Base-by-base conservation (phyloP, 257 asterid species). In the Plantago major region DNA sequence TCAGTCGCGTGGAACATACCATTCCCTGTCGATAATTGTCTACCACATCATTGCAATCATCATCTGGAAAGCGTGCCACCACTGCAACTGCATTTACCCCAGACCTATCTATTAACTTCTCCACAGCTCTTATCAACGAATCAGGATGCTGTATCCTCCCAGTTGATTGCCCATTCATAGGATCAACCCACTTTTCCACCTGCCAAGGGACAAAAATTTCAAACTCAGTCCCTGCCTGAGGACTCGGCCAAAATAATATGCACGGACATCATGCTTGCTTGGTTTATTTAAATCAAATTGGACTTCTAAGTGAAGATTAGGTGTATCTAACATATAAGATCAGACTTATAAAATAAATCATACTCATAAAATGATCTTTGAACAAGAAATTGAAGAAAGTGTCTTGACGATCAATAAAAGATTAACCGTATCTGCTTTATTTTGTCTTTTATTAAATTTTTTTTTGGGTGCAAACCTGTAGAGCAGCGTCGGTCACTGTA, bases 1-100 rank as follows among this genome's bases (percentile, higher is more conserved):
- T 33, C 45, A 15, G 43, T 18, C 11, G 50, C 51, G 53, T 17
- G 46, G 45, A 5, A 43, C 78, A 40, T 71, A 90, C 96, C 85
- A 70, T 74, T 44, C 98, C 98, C 62, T 74, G 86, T 42, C 95
- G 84, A 63, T 90, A 90, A 40, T 73, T 73, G 69, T 82, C 95
- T 65, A 76, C 47, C 40, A 76, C 81, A 51, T 84, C 85, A 46
- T 72, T 83, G 65, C 53, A 67, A 51, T 82, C 95, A 61, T 90
- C 95, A 71, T 90, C 98, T 13, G 98, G 98, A 62, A 90, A 90
- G 45, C 98, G 91, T 50, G 94, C 91, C 57, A 88, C 95, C 50
- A 90, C 95, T 42, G 95, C 96, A 56, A 90, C 42, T 12, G 96
- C 98, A 63, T 81, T 78, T 55, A 85, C 95, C 17, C 74, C 71